Percentiles rank a stretch among this genome's conserved stretches.
These are phyloP conservation scores for Albizia julibrissin DNA, from an alignment of 306 rosid species.

Conservation along the genomic window DNA sequence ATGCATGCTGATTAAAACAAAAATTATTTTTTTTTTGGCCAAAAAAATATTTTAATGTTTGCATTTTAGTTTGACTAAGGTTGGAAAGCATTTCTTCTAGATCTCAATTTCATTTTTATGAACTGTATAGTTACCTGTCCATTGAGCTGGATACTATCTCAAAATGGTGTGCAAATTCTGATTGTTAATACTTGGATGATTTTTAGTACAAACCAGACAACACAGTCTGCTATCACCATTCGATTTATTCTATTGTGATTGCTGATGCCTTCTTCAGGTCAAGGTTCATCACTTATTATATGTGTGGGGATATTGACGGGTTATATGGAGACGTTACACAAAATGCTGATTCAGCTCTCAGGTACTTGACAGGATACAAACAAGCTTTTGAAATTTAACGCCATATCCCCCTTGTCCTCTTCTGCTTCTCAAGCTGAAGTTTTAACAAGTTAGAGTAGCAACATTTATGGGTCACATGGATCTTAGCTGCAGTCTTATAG, in stretches of 20 bases:
- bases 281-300: slow-evolving; percentile 89
- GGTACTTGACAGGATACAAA: slow-evolving; percentile 54
- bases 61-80: not conserved
- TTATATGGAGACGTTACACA: slow-evolving; percentile 85
- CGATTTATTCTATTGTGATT: slow-evolving; percentile 37
- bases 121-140: not conserved
- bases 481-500: not conserved
- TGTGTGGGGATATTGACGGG: slow-evolving; percentile 95
- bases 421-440: slow-evolving; percentile 7
- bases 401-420: not conserved
- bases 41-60: not conserved
- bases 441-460: not conserved
- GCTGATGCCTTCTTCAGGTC: slow-evolving; percentile 67
- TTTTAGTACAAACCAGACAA: slow-evolving; percentile 8
- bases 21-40: not conserved
- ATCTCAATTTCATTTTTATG: not conserved
- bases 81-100: not conserved
- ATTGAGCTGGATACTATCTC: too few species aligned
- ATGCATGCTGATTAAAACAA: slow-evolving; percentile 14
- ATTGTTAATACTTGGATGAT: slow-evolving; percentile 19
- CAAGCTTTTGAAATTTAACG: slow-evolving; percentile 21
- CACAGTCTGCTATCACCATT: slow-evolving; percentile 17
- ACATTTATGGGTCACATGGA: slow-evolving; percentile 17
- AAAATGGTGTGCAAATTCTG: not conserved
- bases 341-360: slow-evolving; percentile 92